phyloP scores from a whole-genome alignment of 2,329 filamentous ascomycete genomes.

The Penicillium hesseltinei region DNA sequence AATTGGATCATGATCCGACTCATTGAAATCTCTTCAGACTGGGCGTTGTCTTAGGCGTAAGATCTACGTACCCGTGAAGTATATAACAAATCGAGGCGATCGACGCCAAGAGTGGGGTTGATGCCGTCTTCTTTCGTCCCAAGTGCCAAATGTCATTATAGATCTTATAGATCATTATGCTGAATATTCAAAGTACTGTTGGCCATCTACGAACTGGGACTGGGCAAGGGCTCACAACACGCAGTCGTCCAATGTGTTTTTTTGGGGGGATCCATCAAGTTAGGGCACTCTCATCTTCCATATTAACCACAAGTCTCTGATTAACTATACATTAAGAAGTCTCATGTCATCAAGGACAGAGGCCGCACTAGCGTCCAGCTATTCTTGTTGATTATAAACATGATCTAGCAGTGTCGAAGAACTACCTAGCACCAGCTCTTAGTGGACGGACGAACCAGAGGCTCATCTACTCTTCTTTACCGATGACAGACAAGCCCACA shows the following conservation, averaged over 20 bases:
- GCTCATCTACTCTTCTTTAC: not conserved
- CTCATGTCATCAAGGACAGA: not conserved
- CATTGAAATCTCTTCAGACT: not conserved
- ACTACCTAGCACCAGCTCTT: not conserved
- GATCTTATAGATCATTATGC: not conserved
- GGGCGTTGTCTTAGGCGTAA: not conserved
- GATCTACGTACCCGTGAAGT: not conserved
- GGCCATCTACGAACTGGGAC: not conserved
- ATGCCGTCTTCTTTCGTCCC: not conserved
- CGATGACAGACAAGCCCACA: too few relatives aligned
- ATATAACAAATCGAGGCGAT: not conserved
- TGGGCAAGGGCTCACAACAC: not conserved
- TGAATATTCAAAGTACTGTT: not conserved
- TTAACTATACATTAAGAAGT: too few relatives aligned
- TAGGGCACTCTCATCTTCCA: not conserved
- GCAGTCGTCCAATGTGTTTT: not conserved
- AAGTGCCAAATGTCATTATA: not conserved
- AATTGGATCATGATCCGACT: not conserved
- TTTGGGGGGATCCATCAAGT: not conserved
- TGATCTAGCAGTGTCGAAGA: not conserved
- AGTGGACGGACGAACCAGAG: not conserved
- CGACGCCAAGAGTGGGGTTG: slow-evolving; percentile 5
- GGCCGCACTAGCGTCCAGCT: not conserved
- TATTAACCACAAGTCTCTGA: not conserved
- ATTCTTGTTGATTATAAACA: not conserved